phyloP scores from a whole-genome alignment of 805 yeast genomes.

The Lachancea sp. region DNA sequence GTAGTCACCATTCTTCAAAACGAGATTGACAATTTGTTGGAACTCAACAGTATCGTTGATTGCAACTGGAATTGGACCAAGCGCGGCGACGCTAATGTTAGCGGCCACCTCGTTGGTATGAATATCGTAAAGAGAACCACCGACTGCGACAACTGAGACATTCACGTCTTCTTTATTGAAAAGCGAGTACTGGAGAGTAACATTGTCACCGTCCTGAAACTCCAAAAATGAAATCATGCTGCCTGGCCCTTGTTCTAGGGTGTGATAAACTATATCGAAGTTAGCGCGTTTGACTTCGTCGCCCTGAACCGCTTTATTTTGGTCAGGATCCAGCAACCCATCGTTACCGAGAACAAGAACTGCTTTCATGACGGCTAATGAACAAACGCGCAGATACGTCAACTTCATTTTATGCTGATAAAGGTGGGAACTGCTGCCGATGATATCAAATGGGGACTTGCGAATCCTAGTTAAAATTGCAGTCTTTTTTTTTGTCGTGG shows the following conservation, averaged over 20 bases:
- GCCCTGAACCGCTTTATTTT: neutral
- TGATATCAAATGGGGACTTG: too few species aligned
- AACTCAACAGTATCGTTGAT: slow-evolving; percentile 46
- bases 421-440: too few species aligned
- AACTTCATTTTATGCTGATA: neutral
- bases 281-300: slow-evolving; percentile 21
- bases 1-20: slow-evolving; percentile 51
- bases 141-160: slow-evolving; percentile 56
- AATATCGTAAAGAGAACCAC: slow-evolving; percentile 58
- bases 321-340: neutral
- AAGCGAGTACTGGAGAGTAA: slow-evolving; percentile 47
- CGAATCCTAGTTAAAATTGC: too few species aligned
- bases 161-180: slow-evolving; percentile 47
- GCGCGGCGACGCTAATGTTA: slow-evolving; percentile 57
- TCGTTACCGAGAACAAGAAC: slow-evolving; percentile 7
- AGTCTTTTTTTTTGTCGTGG: too few species aligned
- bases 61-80: slow-evolving; percentile 53
- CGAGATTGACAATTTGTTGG: slow-evolving; percentile 54
- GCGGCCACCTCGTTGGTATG: slow-evolving; percentile 44
- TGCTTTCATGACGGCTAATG: slow-evolving; percentile 5
- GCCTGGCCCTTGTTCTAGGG: slow-evolving; percentile 41
- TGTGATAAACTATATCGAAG: slow-evolving; percentile 43
- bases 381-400: neutral
- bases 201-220: slow-evolving; percentile 48
- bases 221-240: slow-evolving; percentile 35